A percentile compares a stretch with the other conserved stretches of the same genome.
These are phyloP conservation scores for Pythium guiyangense DNA, from an alignment of 352 stramenopile species.

Conservation along the genomic window DNA sequence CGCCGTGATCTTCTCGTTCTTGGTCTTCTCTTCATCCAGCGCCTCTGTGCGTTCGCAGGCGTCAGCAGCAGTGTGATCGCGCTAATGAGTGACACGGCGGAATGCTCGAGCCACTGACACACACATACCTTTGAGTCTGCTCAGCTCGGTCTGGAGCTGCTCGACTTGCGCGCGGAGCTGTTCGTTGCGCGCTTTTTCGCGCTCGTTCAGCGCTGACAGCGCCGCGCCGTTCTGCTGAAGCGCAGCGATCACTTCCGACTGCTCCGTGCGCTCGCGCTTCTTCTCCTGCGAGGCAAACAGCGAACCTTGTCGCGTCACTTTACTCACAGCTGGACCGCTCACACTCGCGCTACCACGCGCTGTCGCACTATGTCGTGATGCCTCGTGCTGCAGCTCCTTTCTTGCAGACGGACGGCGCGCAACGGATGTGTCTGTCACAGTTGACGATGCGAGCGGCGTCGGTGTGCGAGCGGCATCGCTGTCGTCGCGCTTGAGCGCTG, in stretches of 20 bases:
- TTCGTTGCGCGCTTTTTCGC: slow-evolving; percentile 40
- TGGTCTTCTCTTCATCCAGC: slow-evolving; percentile 37
- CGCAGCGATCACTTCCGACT: slow-evolving; percentile 17
- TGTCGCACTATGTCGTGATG: background rate
- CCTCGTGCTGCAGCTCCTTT: no score
- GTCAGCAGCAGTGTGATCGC: background rate
- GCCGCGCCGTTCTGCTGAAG: slow-evolving; percentile 48
- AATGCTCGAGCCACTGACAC: no score
- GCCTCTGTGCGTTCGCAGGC: slow-evolving; percentile 20
- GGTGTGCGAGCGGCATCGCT: no score
- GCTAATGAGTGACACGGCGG: no score
- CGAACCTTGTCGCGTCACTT: slow-evolving; percentile 6
- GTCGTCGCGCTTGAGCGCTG: slow-evolving; percentile 7
- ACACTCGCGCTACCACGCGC: background rate
- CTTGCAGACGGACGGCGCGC: no score
- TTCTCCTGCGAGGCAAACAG: slow-evolving; percentile 23
- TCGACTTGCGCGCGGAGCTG: slow-evolving; percentile 33
- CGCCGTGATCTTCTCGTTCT: slow-evolving; percentile 37
- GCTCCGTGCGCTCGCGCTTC: slow-evolving; percentile 26
- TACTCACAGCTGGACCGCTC: background rate
- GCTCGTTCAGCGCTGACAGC: slow-evolving; percentile 36
- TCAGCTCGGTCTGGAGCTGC: slow-evolving; percentile 25
- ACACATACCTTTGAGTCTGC: slow-evolving; percentile 29
- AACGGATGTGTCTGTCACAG: no score
- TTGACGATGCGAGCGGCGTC: no score